phyloP scores from a whole-genome alignment of 176 grass and related monocot species.

The Lolium multiflorum region DNA sequence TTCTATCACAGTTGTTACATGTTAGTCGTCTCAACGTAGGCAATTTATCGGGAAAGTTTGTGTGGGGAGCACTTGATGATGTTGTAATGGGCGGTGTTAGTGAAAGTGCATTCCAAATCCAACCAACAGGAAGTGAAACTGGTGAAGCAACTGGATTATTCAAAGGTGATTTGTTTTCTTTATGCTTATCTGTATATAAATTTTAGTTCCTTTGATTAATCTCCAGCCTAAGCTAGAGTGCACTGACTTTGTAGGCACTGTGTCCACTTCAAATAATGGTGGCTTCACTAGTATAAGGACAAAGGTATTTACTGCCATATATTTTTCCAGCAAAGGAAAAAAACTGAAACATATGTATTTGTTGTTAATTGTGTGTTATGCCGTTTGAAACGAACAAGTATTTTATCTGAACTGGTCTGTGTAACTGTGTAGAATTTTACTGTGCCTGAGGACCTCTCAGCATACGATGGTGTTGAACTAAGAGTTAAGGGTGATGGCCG shows the following conservation, averaged over 20 bases:
- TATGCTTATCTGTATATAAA: conserved; percentile 20
- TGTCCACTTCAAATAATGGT: conserved; percentile 97
- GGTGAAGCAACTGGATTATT: conserved; percentile 88
- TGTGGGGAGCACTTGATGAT: conserved; percentile 95
- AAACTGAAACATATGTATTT: conserved; percentile 18
- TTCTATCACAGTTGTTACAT: conserved; percentile 1
- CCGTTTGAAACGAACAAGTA: not conserved
- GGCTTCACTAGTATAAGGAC: conserved; percentile 99
- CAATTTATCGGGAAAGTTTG: conserved; percentile 65
- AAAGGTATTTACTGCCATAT: conserved; percentile 68
- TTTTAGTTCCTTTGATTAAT: not conserved
- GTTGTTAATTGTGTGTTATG: conserved; percentile 12
- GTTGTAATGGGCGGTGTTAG: conserved; percentile 99
- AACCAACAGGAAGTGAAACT: conserved; percentile 82
- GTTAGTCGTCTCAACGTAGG: conserved; percentile 47
- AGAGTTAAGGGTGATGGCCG: conserved; percentile 86
- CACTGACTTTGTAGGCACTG: conserved; percentile 53
- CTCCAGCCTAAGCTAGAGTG: conserved; percentile 20
- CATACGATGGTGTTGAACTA: conserved; percentile 94
- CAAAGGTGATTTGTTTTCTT: conserved; percentile 71
- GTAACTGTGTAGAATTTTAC: conserved; percentile 78
- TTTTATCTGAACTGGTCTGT: not conserved
- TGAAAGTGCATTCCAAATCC: conserved; percentile 87
- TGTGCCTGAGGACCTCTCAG: conserved; percentile 77
- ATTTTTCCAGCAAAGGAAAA: not conserved